Conservation (phyloP, 2,329 filamentous ascomycete species). For the Fusarium solani-melongenae region DNA sequence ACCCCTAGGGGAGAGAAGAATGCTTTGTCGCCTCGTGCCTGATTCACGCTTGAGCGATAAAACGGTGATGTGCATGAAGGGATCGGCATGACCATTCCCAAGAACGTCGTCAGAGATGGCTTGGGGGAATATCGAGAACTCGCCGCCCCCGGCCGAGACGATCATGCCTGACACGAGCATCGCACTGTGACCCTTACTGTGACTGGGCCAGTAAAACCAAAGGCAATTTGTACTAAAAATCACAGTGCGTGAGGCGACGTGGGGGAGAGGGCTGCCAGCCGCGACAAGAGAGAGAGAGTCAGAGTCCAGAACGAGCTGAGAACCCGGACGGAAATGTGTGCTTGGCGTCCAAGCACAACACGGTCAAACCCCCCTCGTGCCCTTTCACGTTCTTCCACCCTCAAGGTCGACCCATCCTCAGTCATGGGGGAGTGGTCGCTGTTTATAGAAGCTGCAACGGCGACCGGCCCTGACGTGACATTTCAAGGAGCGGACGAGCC, state of each 20-base stretch:
- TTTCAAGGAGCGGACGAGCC: not conserved
- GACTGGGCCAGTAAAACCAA: not conserved
- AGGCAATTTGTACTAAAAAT: not conserved
- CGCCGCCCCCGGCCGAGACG: slow-evolving; percentile 8
- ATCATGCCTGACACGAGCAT: slow-evolving; percentile 3
- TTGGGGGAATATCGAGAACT: slow-evolving; percentile 26
- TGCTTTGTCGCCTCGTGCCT: not conserved
- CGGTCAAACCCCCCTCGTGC: not conserved
- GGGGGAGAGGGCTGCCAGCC: not conserved
- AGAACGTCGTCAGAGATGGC: slow-evolving; percentile 12
- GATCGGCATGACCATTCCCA: slow-evolving; percentile 23
- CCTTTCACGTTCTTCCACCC: slow-evolving; percentile 2
- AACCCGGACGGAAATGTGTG: slow-evolving; percentile 8
- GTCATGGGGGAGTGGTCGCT: not conserved
- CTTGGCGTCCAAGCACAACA: slow-evolving; percentile 4
- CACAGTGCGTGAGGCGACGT: not conserved
- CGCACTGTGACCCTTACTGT: slow-evolving; percentile 1
- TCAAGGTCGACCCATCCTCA: slow-evolving; percentile 22
- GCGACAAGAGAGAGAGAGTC: not conserved
- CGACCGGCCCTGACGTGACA: not conserved
- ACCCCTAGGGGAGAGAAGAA: not conserved
- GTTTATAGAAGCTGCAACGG: not conserved
- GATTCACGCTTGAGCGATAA: slow-evolving; percentile 18
- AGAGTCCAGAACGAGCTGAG: slow-evolving; percentile 3
- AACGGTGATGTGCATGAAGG: slow-evolving; percentile 27